Evolutionary conservation across 1,139 yeast species (phyloP).

Genomic region (Wickerhamiella infanticola): DNA sequence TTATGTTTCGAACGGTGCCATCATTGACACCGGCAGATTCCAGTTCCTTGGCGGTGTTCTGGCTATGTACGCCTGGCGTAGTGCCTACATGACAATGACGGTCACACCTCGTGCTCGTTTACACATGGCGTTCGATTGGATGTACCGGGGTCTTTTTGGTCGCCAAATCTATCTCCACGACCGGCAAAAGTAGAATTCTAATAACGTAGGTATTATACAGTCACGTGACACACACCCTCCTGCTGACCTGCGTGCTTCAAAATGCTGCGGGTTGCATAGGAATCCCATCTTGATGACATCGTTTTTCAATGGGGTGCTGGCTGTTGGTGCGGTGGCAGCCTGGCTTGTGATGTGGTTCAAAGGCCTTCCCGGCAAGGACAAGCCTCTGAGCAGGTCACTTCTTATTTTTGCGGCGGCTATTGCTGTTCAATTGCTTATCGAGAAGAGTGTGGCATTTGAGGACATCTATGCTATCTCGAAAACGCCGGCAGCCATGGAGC

Average conservation of each 20-base stretch:
- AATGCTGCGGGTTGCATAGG: no score
- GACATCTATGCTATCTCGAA: neutral
- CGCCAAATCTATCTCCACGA: conserved; percentile 30
- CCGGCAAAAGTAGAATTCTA: conserved; percentile 19
- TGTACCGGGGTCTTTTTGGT: conserved; percentile 46
- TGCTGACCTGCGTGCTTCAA: no score
- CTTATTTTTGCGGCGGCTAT: neutral
- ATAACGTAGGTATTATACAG: no score
- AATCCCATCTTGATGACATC: no score
- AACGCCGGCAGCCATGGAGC: neutral
- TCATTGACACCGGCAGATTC: conserved; percentile 32
- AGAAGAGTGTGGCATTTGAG: neutral
- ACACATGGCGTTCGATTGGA: conserved; percentile 45
- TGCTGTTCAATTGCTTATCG: neutral
- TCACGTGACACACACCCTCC: no score
- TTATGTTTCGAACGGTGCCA: conserved; percentile 50
- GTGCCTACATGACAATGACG: conserved; percentile 48
- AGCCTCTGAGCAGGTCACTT: neutral
- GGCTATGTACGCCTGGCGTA: conserved; percentile 55
- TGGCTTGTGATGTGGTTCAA: neutral
- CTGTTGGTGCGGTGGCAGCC: no score
- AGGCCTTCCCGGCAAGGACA: neutral
- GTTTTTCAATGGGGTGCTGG: no score
- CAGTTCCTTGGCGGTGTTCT: conserved; percentile 43
- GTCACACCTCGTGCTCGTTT: conserved; percentile 45